Conservation (phyloP, 108 stramenopile genomes). For the Stephanodiscus minutulus region DNA sequence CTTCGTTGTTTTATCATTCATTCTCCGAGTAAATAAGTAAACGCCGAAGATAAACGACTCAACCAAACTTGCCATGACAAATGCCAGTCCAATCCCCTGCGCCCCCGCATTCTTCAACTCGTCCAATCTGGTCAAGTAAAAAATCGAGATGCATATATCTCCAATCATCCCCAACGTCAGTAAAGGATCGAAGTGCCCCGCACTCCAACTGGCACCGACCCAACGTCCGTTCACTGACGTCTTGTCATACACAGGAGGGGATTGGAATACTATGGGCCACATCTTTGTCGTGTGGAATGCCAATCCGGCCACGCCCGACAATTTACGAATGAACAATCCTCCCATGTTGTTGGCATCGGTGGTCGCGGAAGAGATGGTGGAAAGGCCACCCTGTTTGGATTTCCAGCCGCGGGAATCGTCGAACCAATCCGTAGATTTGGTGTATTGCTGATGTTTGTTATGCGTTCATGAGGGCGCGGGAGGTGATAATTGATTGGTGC, state of each 20-base stretch:
- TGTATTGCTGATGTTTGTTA: conserved; percentile 56
- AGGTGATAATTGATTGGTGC: not conserved
- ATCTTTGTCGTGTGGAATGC: conserved; percentile 82
- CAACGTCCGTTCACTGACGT: conserved; percentile 21
- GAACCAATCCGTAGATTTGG: conserved; percentile 77
- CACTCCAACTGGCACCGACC: conserved; percentile 71
- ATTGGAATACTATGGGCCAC: conserved; percentile 74
- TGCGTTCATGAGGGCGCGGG: not conserved
- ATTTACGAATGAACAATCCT: conserved; percentile 80
- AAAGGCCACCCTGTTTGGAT: conserved; percentile 83
- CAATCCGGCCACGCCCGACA: conserved; percentile 73
- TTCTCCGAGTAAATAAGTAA: conserved; percentile 46
- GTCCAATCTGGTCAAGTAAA: conserved; percentile 59
- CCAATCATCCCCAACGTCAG: conserved; percentile 57
- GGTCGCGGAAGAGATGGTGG: conserved; percentile 65
- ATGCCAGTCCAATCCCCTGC: conserved; percentile 46
- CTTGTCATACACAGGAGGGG: conserved; percentile 16
- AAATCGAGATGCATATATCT: conserved; percentile 55
- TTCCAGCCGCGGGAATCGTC: conserved; percentile 82
- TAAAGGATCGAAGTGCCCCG: conserved; percentile 76
- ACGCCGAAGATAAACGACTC: conserved; percentile 68
- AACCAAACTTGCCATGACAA: conserved; percentile 55
- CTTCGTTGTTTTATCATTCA: conserved; percentile 7
- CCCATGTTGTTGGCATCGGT: conserved; percentile 92
- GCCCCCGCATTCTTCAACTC: conserved; percentile 69